Conservation (phyloP, 768 basidiomycete genomes). For the Mycena haematopus region DNA sequence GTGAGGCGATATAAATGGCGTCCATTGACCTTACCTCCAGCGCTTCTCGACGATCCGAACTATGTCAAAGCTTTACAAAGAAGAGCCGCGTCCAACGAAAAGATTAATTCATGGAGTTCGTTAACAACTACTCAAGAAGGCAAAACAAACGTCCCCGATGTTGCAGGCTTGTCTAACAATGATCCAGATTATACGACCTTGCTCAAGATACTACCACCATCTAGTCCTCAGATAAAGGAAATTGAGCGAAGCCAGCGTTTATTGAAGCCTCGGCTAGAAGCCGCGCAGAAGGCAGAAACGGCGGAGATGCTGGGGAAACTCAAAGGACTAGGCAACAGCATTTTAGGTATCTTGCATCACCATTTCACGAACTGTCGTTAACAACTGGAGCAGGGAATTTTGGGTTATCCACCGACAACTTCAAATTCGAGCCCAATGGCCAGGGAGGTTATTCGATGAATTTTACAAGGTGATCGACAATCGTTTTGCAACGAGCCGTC, state of each 20-base stretch:
- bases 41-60: conserved; percentile 82
- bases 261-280: conserved; percentile 73
- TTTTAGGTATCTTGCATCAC: conserved; percentile 66
- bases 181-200: conserved; percentile 78
- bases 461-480: conserved; percentile 62
- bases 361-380: background rate
- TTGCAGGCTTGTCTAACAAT: conserved; percentile 4
- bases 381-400: conserved; percentile 72
- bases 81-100: conserved; percentile 86
- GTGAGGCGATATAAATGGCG: conserved; percentile 2
- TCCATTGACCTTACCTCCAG: conserved; percentile 43
- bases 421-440: conserved; percentile 93
- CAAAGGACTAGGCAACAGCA: conserved; percentile 89
- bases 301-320: conserved; percentile 92
- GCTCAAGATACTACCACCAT: conserved; percentile 63
- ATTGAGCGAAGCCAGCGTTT: conserved; percentile 54
- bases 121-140: conserved; percentile 87
- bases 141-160: conserved; percentile 35
- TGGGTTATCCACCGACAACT: conserved; percentile 94
- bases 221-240: conserved; percentile 56
- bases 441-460: conserved; percentile 97
- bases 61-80: conserved; percentile 91
- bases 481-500: too few species aligned
- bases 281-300: conserved; percentile 85
- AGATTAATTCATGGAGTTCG: conserved; percentile 82